Base-by-base conservation (phyloP, 2,329 filamentous ascomycete genomes). In the Dryadomyces sulphureus region DNA sequence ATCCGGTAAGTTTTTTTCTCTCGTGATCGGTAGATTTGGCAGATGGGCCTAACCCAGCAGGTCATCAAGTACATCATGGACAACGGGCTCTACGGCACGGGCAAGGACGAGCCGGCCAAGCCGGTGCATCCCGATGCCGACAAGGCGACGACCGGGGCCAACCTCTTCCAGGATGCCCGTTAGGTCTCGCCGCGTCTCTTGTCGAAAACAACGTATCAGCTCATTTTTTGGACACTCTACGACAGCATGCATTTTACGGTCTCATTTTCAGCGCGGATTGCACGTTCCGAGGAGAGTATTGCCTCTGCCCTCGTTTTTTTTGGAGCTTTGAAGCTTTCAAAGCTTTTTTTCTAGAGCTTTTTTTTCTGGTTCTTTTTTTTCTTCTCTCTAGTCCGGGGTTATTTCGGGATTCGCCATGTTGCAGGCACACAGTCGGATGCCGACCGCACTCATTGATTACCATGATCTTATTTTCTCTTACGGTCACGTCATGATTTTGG, bases 1-100 rank as follows among this genome's bases (percentile, higher is more conserved):
- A 51, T 17, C 45, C 48, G 20, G 52, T 53, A 14, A 4, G 50
- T 45, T 12, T 36, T 9, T 36, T 6, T 36, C 16, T 19, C 34
- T n/a, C 34, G 17, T 32, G 27, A 32, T 32, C 27, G 27, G 27
- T 14, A 9, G 21, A 8, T 4, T 14, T 40, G 8, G 20, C 24
- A 9, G 17, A 4, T 3, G 9, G 5, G 19, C 32, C 19, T 36
- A 6, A 30, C 43, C 5, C 38, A 19, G 17, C 19, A 47, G 39
- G 47, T 48, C 14, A 48, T 48, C 21, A 2, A 45, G 7, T 48
- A 48, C 47, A 48, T 48, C n/a, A 21, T 38, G 22, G 34, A 25
- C 3, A 44, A 48, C 32, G 41, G 41, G 1, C 46, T 48, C 11
- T 48, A 48, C 22, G 41, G 41, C n/a, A 40, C 41, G 7, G n/a